Evolutionary conservation across 225 moss, liverwort and hornwort species (phyloP).

Genomic region (Pseudisothecium myosuroides): DNA sequence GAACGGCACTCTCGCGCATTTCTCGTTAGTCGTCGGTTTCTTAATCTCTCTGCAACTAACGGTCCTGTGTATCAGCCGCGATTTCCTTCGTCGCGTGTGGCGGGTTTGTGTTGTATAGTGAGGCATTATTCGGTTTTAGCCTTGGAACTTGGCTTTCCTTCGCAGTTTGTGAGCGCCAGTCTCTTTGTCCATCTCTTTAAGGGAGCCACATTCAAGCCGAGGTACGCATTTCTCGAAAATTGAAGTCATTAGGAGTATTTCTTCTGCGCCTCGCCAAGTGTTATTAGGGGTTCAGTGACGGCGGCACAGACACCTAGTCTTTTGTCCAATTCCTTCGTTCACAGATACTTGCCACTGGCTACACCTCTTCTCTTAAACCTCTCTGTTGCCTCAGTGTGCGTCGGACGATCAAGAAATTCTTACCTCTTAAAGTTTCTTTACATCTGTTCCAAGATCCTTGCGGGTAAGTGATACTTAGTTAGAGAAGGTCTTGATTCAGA

Average conservation of each 20-base stretch:
- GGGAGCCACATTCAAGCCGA: background rate
- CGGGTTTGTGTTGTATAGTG: background rate
- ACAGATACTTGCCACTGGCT: background rate
- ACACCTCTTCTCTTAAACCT: background rate
- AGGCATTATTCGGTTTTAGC: background rate
- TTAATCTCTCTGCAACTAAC: background rate
- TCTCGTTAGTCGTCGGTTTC: background rate
- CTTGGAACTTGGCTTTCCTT: background rate
- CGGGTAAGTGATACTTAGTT: background rate
- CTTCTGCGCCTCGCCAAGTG: background rate
- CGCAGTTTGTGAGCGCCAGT: background rate
- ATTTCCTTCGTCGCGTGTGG: background rate
- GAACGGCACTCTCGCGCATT: slow-evolving; percentile 2
- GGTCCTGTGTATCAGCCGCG: background rate
- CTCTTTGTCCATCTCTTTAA: background rate
- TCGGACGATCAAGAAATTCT: background rate
- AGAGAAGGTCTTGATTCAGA: background rate
- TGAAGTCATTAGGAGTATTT: background rate
- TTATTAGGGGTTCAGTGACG: slow-evolving; percentile 19
- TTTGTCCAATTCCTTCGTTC: background rate
- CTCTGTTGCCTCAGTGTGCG: background rate
- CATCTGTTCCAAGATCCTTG: background rate
- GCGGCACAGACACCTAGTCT: background rate
- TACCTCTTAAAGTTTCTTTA: background rate
- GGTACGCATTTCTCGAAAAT: background rate